A percentile compares a stretch with the other conserved stretches of the same genome.
Conservation (phyloP, 345 rosid species). For the Gossypium bickii region DNA sequence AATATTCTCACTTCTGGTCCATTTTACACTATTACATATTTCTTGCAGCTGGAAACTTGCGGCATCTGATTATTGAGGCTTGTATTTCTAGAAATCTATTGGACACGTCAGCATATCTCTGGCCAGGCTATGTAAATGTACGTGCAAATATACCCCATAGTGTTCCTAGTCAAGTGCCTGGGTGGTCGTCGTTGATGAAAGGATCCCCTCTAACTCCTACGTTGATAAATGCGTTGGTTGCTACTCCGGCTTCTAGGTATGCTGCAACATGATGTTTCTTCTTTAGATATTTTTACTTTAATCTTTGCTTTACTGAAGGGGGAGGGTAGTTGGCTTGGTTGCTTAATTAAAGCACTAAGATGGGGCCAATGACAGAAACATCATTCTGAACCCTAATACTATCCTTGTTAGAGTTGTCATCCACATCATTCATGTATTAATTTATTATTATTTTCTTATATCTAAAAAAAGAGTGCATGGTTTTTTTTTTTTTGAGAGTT, state of each 20-base stretch:
- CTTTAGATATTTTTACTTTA: background rate
- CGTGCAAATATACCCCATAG: conserved; percentile 48
- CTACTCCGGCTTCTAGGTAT: conserved; percentile 93
- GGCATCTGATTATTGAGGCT: conserved; percentile 94
- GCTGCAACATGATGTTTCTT: conserved; percentile 13
- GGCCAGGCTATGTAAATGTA: conserved; percentile 79
- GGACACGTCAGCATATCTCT: conserved; percentile 83
- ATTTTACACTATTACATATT: background rate
- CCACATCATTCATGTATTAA: background rate
- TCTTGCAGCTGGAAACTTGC: conserved; percentile 83
- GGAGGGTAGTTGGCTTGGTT: background rate
- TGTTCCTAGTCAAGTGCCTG: conserved; percentile 46
- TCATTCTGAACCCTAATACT: background rate
- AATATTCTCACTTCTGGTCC: background rate
- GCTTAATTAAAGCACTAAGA: background rate
- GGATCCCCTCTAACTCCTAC: conserved; percentile 76
- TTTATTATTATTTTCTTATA: background rate
- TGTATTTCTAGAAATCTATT: conserved; percentile 84
- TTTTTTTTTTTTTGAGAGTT: background rate
- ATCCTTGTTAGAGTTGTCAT: background rate
- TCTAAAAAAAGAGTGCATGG: background rate
- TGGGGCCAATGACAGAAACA: background rate
- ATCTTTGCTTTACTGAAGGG: background rate
- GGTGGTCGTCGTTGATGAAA: conserved; percentile 87
- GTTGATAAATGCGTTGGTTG: conserved; percentile 55